A percentile compares a stretch with the other conserved stretches of the same genome.
These are phyloP conservation scores for Alnus glutinosa DNA, from an alignment of 306 rosid species.

Conservation along the genomic window DNA sequence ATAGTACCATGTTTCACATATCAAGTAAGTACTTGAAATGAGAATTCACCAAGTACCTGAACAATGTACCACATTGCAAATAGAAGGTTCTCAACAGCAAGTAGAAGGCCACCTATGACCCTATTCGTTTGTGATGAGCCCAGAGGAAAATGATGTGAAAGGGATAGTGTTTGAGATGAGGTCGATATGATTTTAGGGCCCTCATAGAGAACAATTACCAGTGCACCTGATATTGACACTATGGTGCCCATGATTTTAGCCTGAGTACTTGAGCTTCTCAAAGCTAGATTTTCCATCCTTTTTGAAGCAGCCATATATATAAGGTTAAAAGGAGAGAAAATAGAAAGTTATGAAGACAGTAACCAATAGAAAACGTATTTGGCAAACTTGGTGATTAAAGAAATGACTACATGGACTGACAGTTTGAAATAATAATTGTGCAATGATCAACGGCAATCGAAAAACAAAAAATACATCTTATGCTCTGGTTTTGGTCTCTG, in stretches of 20 bases:
- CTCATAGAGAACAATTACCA: conserved; percentile 48
- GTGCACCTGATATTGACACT: conserved; percentile 56
- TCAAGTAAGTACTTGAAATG: background rate
- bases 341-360: background rate
- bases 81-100: conserved; percentile 32
- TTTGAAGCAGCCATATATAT: background rate
- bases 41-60: conserved; percentile 34
- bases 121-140: conserved; percentile 37
- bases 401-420: background rate
- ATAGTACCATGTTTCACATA: background rate
- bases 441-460: background rate
- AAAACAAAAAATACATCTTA: background rate
- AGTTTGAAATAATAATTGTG: background rate
- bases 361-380: background rate
- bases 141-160: conserved; percentile 8
- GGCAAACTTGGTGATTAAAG: background rate
- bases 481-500: background rate
- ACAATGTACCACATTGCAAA: conserved; percentile 46
- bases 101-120: conserved; percentile 50
- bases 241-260: conserved; percentile 52
- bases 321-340: background rate
- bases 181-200: conserved; percentile 38
- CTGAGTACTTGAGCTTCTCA: conserved; percentile 44
- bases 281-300: conserved; percentile 56
- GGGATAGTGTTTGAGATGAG: conserved; percentile 4